Evolutionary conservation across 1,284 basidiomycete genomes (phyloP).

Genomic region (Cutaneotrichosporon cavernicola): DNA sequence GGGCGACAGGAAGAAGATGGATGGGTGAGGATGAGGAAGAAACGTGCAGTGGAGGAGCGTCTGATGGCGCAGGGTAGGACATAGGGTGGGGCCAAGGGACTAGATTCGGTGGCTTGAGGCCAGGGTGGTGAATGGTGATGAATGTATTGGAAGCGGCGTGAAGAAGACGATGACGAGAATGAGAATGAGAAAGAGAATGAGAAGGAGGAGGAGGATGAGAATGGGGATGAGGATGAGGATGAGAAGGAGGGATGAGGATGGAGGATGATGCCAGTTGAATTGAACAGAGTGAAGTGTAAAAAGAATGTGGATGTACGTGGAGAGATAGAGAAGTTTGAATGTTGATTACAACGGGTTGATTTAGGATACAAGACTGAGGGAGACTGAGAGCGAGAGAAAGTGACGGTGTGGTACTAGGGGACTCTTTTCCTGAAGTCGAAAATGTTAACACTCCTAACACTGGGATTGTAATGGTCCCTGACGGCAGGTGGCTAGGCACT

Average conservation of each 20-base stretch:
- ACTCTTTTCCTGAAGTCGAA: no score
- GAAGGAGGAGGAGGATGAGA: not conserved
- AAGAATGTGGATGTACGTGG: no score
- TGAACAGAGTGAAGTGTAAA: not conserved
- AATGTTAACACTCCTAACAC: no score
- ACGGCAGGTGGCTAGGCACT: no score
- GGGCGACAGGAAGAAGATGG: conserved; percentile 1
- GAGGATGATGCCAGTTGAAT: not conserved
- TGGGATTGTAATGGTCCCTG: no score
- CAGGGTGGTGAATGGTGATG: not conserved
- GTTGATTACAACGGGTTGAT: no score
- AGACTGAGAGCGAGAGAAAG: no score
- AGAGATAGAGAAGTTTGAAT: no score
- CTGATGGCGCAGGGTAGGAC: not conserved
- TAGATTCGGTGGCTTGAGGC: not conserved
- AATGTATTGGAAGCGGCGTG: not conserved
- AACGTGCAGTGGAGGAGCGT: conserved; percentile 1
- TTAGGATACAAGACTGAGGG: no score
- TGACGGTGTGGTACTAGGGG: no score
- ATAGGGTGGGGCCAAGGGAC: not conserved
- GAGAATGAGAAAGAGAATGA: not conserved
- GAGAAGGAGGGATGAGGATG: not conserved
- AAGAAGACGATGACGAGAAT: not conserved
- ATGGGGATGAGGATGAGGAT: not conserved
- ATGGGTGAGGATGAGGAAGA: not conserved